phyloP scores from a whole-genome alignment of 2,329 filamentous ascomycete genomes.

The Rhynchosporium graminicola region DNA sequence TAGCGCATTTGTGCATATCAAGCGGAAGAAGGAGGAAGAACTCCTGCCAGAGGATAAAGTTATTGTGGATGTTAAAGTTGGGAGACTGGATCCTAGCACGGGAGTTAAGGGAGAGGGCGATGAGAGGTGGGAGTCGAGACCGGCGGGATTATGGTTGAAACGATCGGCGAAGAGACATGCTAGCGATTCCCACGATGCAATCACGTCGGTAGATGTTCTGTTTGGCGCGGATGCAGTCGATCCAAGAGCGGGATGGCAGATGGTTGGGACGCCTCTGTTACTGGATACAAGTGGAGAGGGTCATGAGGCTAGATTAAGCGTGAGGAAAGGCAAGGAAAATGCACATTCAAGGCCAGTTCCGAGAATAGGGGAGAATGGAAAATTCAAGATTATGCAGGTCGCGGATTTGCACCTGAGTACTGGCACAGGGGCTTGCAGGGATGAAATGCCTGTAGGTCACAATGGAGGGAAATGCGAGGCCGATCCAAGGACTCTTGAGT shows the following conservation, averaged over 20 bases:
- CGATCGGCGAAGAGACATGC: constrained; percentile 49
- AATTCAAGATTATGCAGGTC: constrained; percentile 96
- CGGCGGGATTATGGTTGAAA: constrained; percentile 70
- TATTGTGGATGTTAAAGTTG: constrained; percentile 65
- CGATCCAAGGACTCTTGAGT: constrained; percentile 87
- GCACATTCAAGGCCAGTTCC: constrained; percentile 69
- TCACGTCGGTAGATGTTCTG: constrained; percentile 70
- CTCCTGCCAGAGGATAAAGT: constrained; percentile 61
- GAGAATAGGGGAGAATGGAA: constrained; percentile 82
- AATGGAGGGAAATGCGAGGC: constrained; percentile 83
- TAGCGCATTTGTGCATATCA: constrained; percentile 67
- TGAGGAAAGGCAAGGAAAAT: constrained; percentile 69
- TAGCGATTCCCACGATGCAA: constrained; percentile 47
- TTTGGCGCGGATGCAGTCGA: constrained; percentile 81
- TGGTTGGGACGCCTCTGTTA: constrained; percentile 73
- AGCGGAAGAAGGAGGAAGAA: constrained; percentile 71
- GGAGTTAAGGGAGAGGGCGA: constrained; percentile 53
- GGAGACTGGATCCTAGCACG: constrained; percentile 58
- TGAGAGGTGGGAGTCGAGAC: constrained; percentile 65
- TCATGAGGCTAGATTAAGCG: constrained; percentile 72
- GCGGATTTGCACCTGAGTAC: constrained; percentile 95
- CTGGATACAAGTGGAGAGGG: constrained; percentile 63
- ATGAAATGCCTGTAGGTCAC: constrained; percentile 74
- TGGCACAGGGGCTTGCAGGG: constrained; percentile 80
- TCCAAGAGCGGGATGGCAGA: constrained; percentile 80